Evolutionary conservation across 352 stramenopile genomes (phyloP).

Genomic region (Globisporangium nagaii): DNA sequence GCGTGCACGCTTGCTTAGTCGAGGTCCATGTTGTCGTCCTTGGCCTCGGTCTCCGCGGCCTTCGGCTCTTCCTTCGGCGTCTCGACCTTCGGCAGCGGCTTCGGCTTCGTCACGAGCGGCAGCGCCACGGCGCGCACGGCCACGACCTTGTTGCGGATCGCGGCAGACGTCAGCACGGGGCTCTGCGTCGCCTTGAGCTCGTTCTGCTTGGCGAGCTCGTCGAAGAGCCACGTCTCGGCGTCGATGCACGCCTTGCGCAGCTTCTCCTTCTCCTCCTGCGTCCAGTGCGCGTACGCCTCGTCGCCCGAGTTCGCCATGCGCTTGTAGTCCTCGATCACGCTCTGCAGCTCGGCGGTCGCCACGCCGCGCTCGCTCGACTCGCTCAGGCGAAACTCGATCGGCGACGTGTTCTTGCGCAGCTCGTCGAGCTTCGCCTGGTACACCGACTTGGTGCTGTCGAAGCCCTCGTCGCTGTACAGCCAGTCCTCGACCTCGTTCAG

Average conservation of each 20-base stretch:
- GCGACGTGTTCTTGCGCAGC: constrained; percentile 89
- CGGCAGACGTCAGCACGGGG: constrained; percentile 88
- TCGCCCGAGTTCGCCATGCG: constrained; percentile 92
- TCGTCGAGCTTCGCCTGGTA: constrained; percentile 95
- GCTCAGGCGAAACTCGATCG: constrained; percentile 90
- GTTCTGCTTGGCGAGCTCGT: constrained; percentile 94
- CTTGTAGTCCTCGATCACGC: constrained; percentile 93
- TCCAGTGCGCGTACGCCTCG: constrained; percentile 94
- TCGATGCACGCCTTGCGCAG: constrained; percentile 88
- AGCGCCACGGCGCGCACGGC: constrained; percentile 87
- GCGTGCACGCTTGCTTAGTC: constrained; percentile 50
- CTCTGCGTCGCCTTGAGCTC: constrained; percentile 78
- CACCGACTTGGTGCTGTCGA: constrained; percentile 96
- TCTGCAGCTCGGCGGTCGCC: constrained; percentile 89
- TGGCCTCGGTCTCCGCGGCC: constrained; percentile 27
- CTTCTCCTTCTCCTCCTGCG: constrained; percentile 92
- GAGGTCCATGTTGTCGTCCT: constrained; percentile 84
- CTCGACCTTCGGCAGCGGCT: constrained; percentile 83
- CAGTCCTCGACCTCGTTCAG: constrained; percentile 95
- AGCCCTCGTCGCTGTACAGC: constrained; percentile 99
- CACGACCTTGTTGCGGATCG: constrained; percentile 88
- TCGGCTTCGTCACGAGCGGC: constrained; percentile 97
- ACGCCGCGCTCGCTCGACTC: constrained; percentile 89
- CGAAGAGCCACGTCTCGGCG: constrained; percentile 94
- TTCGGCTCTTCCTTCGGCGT: constrained; percentile 31